Percentiles rank a stretch among this genome's conserved stretches.
Conservation (phyloP, 345 rosid genomes). For the Triadica sebifera region DNA sequence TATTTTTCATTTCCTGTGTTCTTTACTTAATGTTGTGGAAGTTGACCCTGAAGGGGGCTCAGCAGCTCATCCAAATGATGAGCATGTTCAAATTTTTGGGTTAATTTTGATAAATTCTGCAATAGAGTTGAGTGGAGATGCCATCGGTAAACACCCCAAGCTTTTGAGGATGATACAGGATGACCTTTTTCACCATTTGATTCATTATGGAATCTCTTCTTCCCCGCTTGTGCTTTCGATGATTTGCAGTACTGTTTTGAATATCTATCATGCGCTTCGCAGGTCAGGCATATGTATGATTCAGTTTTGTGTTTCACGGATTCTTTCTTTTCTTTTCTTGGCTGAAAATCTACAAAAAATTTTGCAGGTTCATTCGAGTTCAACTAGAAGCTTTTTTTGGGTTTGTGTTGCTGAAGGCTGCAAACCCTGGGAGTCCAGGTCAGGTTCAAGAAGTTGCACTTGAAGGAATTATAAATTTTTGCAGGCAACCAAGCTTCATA, state of each 20-base stretch:
- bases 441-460: conserved; percentile 85
- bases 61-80: conserved; percentile 48
- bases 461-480: conserved; percentile 79
- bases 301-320: too few relatives aligned
- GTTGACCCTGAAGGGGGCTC: conserved; percentile 64
- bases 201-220: conserved; percentile 74
- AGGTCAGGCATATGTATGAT: conserved; percentile 35
- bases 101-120: conserved; percentile 71
- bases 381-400: conserved; percentile 90
- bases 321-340: neutral
- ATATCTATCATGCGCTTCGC: conserved; percentile 78
- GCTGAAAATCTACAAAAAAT: neutral
- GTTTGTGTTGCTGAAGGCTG: conserved; percentile 55
- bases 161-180: conserved; percentile 79
- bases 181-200: conserved; percentile 78
- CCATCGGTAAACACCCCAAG: conserved; percentile 65
- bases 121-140: conserved; percentile 77
- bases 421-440: conserved; percentile 36
- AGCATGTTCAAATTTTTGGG: conserved; percentile 67
- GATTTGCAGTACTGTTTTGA: conserved; percentile 86
- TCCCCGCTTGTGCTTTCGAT: conserved; percentile 74
- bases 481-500: conserved; percentile 75
- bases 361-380: conserved; percentile 68
- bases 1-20: conserved; percentile 78
- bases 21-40: conserved; percentile 69